These are phyloP conservation scores for Graphiopsis chlorocephala DNA, from an alignment of 2,329 filamentous ascomycete species.

Conservation along the genomic window DNA sequence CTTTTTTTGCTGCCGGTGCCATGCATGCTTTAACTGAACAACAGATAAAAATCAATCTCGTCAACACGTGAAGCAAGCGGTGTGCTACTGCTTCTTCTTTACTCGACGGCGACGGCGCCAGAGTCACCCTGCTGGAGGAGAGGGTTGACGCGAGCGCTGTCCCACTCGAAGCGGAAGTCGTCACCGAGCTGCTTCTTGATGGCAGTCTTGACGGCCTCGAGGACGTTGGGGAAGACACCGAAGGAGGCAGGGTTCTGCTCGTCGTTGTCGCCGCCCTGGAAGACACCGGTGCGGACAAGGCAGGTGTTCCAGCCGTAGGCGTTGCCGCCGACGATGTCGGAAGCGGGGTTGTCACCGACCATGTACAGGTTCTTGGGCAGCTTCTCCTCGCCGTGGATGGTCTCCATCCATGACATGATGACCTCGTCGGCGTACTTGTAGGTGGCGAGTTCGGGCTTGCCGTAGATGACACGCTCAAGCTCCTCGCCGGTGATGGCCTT, in stretches of 20 bases:
- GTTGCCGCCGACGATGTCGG: constrained; percentile 73
- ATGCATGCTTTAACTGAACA: constrained; percentile 14
- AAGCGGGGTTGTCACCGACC: constrained; percentile 72
- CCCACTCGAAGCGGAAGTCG: constrained; percentile 70
- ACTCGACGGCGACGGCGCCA: constrained; percentile 28
- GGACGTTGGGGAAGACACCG: constrained; percentile 70
- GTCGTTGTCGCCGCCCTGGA: constrained; percentile 74
- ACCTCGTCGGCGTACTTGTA: constrained; percentile 78
- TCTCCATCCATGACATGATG: constrained; percentile 70
- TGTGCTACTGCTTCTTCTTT: constrained; percentile 3
- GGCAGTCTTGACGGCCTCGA: constrained; percentile 67
- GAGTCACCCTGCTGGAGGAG: constrained; percentile 42
- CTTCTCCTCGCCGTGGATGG: constrained; percentile 69
- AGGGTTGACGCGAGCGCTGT: constrained; percentile 67
- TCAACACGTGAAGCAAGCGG: constrained; percentile 11
- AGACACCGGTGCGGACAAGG: constrained; percentile 73
- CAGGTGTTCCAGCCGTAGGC: constrained; percentile 82
- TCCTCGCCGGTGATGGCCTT: constrained; percentile 66
- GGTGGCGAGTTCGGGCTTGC: constrained; percentile 71
- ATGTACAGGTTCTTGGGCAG: constrained; percentile 71
- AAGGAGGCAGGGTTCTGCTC: constrained; percentile 74
- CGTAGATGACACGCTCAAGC: constrained; percentile 72
- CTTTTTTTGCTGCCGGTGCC: constrained; percentile 4
- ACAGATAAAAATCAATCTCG: constrained; percentile 14
- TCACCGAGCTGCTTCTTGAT: constrained; percentile 68